These are phyloP conservation scores for Colletotrichum noveboracense DNA, from an alignment of 2,329 filamentous ascomycete genomes.

Conservation along the genomic window DNA sequence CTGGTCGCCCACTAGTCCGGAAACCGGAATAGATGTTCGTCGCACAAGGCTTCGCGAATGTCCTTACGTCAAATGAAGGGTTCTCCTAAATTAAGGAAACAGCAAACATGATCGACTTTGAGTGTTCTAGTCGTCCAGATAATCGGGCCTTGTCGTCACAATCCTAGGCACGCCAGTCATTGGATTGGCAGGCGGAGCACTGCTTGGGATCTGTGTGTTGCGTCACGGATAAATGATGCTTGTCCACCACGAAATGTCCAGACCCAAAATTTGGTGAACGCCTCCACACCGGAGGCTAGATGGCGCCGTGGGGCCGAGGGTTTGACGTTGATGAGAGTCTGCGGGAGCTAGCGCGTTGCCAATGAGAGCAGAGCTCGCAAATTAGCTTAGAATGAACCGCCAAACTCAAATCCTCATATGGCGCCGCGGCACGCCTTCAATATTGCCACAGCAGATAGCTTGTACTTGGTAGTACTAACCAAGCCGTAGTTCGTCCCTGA, in stretches of 20 bases:
- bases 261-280: neutral
- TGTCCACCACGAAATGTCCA: neutral
- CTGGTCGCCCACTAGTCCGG: neutral
- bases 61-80: neutral
- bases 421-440: neutral
- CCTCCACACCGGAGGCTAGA: conserved; percentile 3
- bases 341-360: neutral
- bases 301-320: conserved; percentile 6
- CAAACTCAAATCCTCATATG: neutral
- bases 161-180: neutral
- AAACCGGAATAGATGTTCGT: neutral
- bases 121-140: neutral
- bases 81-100: neutral
- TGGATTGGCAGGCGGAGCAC: neutral
- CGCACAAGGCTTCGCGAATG: neutral
- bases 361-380: neutral
- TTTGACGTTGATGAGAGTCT: conserved; percentile 12
- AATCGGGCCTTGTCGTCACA: neutral
- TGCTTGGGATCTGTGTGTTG: neutral
- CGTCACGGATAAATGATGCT: conserved; percentile 3
- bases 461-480: neutral
- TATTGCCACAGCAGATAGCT: neutral
- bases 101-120: neutral
- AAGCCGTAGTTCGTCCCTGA: neutral
- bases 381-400: neutral